Base-by-base conservation (phyloP, 2,329 filamentous ascomycete genomes). In the Clonostachys rosea region DNA sequence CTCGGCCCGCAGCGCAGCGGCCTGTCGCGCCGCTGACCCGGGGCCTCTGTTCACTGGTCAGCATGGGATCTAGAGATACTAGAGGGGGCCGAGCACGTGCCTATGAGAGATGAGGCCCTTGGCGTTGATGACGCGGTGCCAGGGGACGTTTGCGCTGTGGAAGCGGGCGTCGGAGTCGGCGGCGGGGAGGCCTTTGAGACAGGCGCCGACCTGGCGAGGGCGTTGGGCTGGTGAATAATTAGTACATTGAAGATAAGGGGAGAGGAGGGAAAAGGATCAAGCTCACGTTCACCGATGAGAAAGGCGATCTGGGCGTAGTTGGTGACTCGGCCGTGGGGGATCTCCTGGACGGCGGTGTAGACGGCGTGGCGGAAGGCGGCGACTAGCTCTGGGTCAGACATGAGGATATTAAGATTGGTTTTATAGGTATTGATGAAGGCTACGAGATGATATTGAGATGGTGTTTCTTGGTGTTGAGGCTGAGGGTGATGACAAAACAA, bases 41-140 rank as follows among this genome's bases (percentile, higher is more conserved):
- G 24, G 24, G 24, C 24, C 24, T 30, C 24, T 30, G 6, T 6
- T 30, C 24, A 30, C 24, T 10, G 2, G 10, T 30, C 24, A n/a
- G n/a, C 37, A 16, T 16, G 16, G 16, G 16, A 16, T 16, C 16
- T 16, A 16, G 16, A 16, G 16, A 16, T 16, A 16, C 16, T 16
- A 16, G 16, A 16, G 16, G 16, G 16, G 16, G 2, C 16, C 16
- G 16, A 16, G 16, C 16, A 16, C 16, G 16, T 16, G 16, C 16
- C 91, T 81, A 8, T 87, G 87, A 41, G 91, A 95, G 55, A 97
- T 95, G 49, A 82, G 74, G 18, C 92, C 91, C 66, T 88, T 92
- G 13, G 89, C 73, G 64, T 92, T 96, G 62, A 97, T 87, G 50
- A 97, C 89, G 49, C 94, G 76, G 71, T 97, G 92, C 92, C 92